phyloP scores from a whole-genome alignment of 805 yeast genomes.

The Pichia kluyveri region DNA sequence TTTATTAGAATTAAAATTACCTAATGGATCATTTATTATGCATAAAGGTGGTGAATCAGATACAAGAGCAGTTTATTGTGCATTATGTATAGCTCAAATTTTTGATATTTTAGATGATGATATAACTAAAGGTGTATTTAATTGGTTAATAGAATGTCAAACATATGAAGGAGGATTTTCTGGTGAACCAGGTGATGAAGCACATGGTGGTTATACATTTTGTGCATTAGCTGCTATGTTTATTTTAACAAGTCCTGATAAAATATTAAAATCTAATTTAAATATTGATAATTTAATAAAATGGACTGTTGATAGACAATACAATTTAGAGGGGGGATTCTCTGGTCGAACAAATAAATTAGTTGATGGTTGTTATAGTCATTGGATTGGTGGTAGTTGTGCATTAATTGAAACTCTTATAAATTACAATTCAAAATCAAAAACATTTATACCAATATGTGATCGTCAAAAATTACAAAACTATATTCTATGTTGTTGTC shows the following conservation, averaged over 20 bases:
- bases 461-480: slow-evolving; percentile 50
- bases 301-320: slow-evolving; percentile 72
- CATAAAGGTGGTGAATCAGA: slow-evolving; percentile 77
- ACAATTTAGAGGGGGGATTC: slow-evolving; percentile 72
- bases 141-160: slow-evolving; percentile 66
- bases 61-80: slow-evolving; percentile 81
- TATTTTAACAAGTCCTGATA: slow-evolving; percentile 32
- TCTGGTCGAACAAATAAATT: slow-evolving; percentile 86
- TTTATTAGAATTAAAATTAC: slow-evolving; percentile 54
- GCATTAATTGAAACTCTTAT: slow-evolving; percentile 52
- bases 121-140: slow-evolving; percentile 40
- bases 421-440: slow-evolving; percentile 32
- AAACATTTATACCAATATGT: slow-evolving; percentile 21
- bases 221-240: slow-evolving; percentile 71
- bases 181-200: slow-evolving; percentile 76
- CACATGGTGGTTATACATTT: slow-evolving; percentile 95
- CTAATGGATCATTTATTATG: slow-evolving; percentile 73
- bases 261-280: slow-evolving; percentile 19
- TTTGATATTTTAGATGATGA: slow-evolving; percentile 57
- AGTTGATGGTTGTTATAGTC: slow-evolving; percentile 93
- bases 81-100: slow-evolving; percentile 60
- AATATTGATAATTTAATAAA: slow-evolving; percentile 41
- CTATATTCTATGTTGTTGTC: slow-evolving; percentile 74
- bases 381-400: slow-evolving; percentile 84
- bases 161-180: slow-evolving; percentile 95